Percentiles rank a stretch among this genome's conserved stretches.
These are phyloP conservation scores for Chloromonas sp. DNA, from an alignment of 163 green algal genomes.

Conservation along the genomic window DNA sequence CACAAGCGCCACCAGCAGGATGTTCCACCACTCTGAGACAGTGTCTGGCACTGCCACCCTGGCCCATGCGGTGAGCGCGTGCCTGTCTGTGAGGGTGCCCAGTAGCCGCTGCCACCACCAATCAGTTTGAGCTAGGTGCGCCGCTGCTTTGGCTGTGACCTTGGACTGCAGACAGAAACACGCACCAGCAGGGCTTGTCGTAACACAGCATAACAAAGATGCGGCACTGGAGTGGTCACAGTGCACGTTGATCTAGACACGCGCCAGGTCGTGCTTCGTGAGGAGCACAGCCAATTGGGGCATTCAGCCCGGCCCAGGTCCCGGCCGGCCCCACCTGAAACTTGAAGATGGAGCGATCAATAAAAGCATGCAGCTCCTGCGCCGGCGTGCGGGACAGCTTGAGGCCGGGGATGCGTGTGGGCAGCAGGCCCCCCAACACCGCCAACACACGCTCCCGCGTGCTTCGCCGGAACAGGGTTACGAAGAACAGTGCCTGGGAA, in stretches of 20 bases:
- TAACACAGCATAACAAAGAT: too few relatives aligned
- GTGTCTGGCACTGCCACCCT: constrained; percentile 32
- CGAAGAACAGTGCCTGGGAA: constrained; percentile 51
- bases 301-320: too few relatives aligned
- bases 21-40: constrained; percentile 47
- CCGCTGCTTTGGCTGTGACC: constrained; percentile 33
- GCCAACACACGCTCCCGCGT: constrained; percentile 54
- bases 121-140: constrained; percentile 24
- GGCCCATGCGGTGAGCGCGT: constrained; percentile 24
- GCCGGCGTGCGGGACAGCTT: constrained; percentile 22
- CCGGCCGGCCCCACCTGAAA: constrained; percentile 48
- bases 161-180: constrained; percentile 5
- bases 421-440: constrained; percentile 33
- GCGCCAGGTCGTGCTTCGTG: too few relatives aligned
- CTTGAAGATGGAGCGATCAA: constrained; percentile 60
- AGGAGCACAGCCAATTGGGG: too few relatives aligned
- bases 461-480: constrained; percentile 59
- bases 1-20: constrained; percentile 32
- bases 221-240: too few relatives aligned
- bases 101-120: constrained; percentile 37
- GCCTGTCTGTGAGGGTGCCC: constrained; percentile 19
- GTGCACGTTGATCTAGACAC: too few relatives aligned
- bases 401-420: constrained; percentile 15
- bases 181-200: too few relatives aligned
- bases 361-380: constrained; percentile 44